A percentile compares a stretch with the other conserved stretches of the same genome.
phyloP scores from a whole-genome alignment of 768 basidiomycete species.

The Glaciozyma martinii region DNA sequence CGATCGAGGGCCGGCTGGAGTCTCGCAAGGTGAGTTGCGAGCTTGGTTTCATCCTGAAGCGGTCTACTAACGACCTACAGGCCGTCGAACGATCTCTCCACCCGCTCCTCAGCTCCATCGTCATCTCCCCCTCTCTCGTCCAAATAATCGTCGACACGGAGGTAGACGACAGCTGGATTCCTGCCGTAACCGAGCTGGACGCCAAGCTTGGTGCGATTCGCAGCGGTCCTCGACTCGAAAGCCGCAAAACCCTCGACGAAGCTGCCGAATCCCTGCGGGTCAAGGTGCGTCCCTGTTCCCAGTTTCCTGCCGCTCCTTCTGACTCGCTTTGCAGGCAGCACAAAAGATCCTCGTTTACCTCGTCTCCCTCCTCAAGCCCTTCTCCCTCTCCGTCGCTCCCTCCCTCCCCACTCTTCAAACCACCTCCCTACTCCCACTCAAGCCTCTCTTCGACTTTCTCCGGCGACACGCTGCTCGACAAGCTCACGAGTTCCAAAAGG shows the following conservation, averaged over 20 bases:
- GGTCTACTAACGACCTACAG: constrained; percentile 43
- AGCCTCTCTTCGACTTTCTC: constrained; percentile 71
- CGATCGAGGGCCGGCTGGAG: constrained; percentile 77
- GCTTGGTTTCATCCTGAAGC: neutral
- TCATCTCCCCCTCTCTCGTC: constrained; percentile 70
- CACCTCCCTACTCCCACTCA: constrained; percentile 72
- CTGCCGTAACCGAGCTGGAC: constrained; percentile 72
- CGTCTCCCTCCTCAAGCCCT: constrained; percentile 68
- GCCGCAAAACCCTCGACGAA: constrained; percentile 70
- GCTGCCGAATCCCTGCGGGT: constrained; percentile 79
- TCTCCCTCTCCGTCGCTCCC: constrained; percentile 70
- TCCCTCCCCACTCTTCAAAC: constrained; percentile 91
- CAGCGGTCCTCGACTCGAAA: constrained; percentile 70
- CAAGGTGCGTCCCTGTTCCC: constrained; percentile 49
- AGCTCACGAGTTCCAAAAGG: constrained; percentile 76
- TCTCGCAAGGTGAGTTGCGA: constrained; percentile 59
- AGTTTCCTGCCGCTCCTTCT: neutral
- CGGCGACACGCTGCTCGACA: constrained; percentile 70
- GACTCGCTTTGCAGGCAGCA: constrained; percentile 53
- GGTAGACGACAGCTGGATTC: constrained; percentile 82
- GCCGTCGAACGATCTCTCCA: constrained; percentile 81
- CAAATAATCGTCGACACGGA: constrained; percentile 69
- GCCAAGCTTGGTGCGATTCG: constrained; percentile 58
- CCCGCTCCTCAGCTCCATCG: constrained; percentile 66
- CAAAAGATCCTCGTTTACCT: constrained; percentile 83